Conservation (phyloP, 1,284 basidiomycete species). For the Pascua sp. region DNA sequence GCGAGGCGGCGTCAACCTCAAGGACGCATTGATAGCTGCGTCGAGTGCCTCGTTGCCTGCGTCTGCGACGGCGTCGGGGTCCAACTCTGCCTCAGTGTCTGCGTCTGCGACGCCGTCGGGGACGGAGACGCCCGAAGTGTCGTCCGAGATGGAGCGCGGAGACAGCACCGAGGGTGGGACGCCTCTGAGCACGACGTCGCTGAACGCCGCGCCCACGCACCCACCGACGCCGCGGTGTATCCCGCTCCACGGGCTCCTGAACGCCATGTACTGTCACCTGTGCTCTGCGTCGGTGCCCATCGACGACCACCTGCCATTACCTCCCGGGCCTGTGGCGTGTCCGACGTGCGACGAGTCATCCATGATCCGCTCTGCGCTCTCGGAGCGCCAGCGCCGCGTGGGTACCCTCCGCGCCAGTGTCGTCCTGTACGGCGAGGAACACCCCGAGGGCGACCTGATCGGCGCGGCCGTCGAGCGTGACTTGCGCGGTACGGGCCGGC, state of each 20-base stretch:
- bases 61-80: neutral
- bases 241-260: slow-evolving; percentile 82
- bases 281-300: slow-evolving; percentile 72
- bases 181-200: no score
- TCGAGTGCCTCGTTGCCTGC: neutral
- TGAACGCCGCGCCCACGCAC: slow-evolving; percentile 5
- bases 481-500: slow-evolving; percentile 58
- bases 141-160: no score
- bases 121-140: no score
- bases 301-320: slow-evolving; percentile 58
- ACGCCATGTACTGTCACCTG: slow-evolving; percentile 72
- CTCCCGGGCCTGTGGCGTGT: slow-evolving; percentile 63
- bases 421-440: slow-evolving; percentile 84
- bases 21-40: neutral
- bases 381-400: slow-evolving; percentile 75
- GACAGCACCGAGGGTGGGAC: no score
- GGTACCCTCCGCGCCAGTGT: slow-evolving; percentile 81
- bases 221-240: slow-evolving; percentile 65
- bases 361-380: slow-evolving; percentile 65
- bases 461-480: slow-evolving; percentile 74
- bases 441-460: slow-evolving; percentile 82
- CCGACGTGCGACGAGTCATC: slow-evolving; percentile 72
- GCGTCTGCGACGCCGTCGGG: no score
- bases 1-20: neutral
- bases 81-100: no score